phyloP scores from a whole-genome alignment of 1,284 basidiomycete genomes.

The Austroboletus olivaceoglutinosus region DNA sequence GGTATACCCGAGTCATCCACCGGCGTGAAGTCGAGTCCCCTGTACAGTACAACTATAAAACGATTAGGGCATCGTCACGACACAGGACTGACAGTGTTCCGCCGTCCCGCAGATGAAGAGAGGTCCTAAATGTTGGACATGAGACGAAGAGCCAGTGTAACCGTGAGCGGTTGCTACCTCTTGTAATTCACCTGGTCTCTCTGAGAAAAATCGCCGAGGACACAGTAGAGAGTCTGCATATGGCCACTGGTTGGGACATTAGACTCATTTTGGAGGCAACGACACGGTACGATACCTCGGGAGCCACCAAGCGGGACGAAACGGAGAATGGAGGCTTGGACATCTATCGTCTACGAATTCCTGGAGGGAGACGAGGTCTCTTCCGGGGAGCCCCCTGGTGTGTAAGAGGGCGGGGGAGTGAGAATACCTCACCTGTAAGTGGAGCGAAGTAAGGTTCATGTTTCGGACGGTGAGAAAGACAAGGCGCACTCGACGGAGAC shows the following conservation, averaged over 20 bases:
- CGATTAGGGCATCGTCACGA: neutral
- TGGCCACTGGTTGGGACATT: conserved; percentile 52
- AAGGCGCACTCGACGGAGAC: neutral
- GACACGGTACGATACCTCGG: conserved; percentile 44
- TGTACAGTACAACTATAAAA: conserved; percentile 25
- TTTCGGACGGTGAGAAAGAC: too few relatives aligned
- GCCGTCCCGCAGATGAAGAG: conserved; percentile 63
- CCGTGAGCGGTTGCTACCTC: conserved; percentile 40
- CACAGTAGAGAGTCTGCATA: conserved; percentile 70
- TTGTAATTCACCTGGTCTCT: conserved; percentile 67
- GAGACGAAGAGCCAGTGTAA: neutral
- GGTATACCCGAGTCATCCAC: conserved; percentile 50
- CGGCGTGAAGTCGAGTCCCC: conserved; percentile 74
- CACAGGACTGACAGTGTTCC: conserved; percentile 59
- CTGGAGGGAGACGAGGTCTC: conserved; percentile 40
- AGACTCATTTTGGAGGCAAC: conserved; percentile 4
- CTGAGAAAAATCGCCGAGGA: conserved; percentile 69
- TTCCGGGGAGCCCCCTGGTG: conserved; percentile 27
- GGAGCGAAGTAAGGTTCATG: neutral
- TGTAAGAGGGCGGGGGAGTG: conserved; percentile 42
- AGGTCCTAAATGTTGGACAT: conserved; percentile 40
- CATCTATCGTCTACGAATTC: conserved; percentile 57
- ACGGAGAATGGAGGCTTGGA: conserved; percentile 53
- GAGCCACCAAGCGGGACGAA: conserved; percentile 69
- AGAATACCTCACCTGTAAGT: conserved; percentile 28